Evolutionary conservation across 2,329 filamentous ascomycete genomes (phyloP), one percentile per base, ranked within the genome.

Genomic region (Penicillium concentricum): DNA sequence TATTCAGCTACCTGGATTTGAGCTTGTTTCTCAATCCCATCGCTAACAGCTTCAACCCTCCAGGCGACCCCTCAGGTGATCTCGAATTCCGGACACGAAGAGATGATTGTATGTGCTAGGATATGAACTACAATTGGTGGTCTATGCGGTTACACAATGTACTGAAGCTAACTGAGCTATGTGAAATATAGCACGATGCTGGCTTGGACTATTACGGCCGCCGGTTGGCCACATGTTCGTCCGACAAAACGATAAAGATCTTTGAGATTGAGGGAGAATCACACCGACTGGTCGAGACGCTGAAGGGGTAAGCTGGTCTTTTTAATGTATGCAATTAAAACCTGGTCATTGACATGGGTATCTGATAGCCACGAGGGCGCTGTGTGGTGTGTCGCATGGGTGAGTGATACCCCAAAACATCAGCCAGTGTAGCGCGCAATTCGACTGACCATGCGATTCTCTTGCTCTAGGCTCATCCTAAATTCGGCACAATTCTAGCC

Each of bases 241-340:
- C 93, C 65, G 94, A 99, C 79, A 92, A 94, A 74, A 97, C 93
- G 46, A 96, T 99, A 81, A 97, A 97, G 81, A 97, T 99, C 73
- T 99, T 97, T 73, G 94, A 99, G 78, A 89, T 99, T 54, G 93
- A 97, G 71, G 91, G 92, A 70, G 92, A 97, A 68, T 85, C 88
- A 66, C 93, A 99, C 78, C 86, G 90, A 62, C 80, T 97, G 67
- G 85, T 91, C 34, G 93, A 97, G 79, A 99, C 94, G 26, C 81
- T 99, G 64, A 96, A 96, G 79, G 93, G 93, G 91, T 95, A 84
- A 70, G 71, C 44, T 24, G 47, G 43, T 35, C 42, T 24, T 18
- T 15, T 12, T 18, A 9, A 37, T 41, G n/a, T n/a, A 16, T 16
- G 34, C 4, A 30, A 3, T 16, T 26, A 5, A 6, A 2, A 12